A percentile compares a stretch with the other conserved stretches of the same genome.
These are phyloP conservation scores for Colletotrichum coccodes DNA, from an alignment of 2,329 filamentous ascomycete genomes.

Conservation along the genomic window DNA sequence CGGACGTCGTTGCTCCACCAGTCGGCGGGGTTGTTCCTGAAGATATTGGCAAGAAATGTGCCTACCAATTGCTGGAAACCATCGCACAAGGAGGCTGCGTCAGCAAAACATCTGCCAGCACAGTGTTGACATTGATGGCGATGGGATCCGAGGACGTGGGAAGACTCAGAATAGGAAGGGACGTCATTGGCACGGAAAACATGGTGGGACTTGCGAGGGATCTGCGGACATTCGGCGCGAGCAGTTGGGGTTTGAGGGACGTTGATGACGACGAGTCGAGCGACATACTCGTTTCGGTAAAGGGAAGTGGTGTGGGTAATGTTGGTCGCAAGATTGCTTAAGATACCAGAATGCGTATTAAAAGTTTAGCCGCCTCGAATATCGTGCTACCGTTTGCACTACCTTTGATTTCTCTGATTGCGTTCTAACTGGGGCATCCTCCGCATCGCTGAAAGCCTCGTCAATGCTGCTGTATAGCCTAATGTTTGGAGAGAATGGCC, in stretches of 20 bases:
- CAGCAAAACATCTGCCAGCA: conserved; percentile 75
- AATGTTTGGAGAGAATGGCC: conserved; percentile 64
- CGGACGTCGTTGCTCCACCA: conserved; percentile 81
- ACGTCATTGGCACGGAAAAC: conserved; percentile 84
- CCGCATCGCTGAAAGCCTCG: conserved; percentile 41
- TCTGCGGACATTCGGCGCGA: conserved; percentile 86
- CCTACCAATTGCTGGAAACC: conserved; percentile 87
- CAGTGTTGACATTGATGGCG: conserved; percentile 89
- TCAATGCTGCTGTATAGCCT: conserved; percentile 63
- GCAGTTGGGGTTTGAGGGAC: conserved; percentile 89
- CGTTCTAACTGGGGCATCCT: conserved; percentile 29
- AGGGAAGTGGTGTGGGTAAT: conserved; percentile 93
- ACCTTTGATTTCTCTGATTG: conserved; percentile 30
- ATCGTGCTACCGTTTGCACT: conserved; percentile 14
- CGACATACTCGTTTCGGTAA: conserved; percentile 89
- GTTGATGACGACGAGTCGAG: conserved; percentile 71
- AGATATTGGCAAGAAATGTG: conserved; percentile 88
- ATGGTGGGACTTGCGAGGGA: conserved; percentile 85
- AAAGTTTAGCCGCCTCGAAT: conserved; percentile 14
- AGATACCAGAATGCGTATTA: conserved; percentile 36
- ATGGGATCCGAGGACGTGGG: conserved; percentile 99
- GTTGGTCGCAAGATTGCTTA: conserved; percentile 88
- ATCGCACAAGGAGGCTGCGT: conserved; percentile 87
- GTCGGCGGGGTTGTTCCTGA: conserved; percentile 87
- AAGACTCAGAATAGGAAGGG: conserved; percentile 81